A percentile compares a stretch with the other conserved stretches of the same genome.
These are phyloP conservation scores for Hypoxylon trugodes DNA, from an alignment of 495 filamentous ascomycete genomes.

Conservation along the genomic window DNA sequence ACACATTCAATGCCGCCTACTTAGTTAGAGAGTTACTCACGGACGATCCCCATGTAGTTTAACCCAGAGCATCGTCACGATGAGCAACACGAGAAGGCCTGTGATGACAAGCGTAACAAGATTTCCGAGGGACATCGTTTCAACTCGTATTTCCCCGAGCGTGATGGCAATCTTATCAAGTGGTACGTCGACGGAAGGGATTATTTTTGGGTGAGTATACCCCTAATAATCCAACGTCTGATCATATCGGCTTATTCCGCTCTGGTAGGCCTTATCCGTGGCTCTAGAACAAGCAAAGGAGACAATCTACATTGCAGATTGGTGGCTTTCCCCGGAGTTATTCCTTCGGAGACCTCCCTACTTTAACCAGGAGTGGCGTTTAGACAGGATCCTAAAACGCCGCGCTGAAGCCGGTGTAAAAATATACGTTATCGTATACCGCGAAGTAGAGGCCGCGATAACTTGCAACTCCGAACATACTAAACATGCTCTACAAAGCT, in stretches of 20 bases:
- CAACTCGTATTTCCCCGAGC: slow-evolving; percentile 83
- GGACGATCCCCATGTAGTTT: slow-evolving; percentile 51
- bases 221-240: neutral
- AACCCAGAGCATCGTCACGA: slow-evolving; percentile 95
- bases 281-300: slow-evolving; percentile 89
- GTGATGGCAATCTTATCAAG: slow-evolving; percentile 86
- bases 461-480: slow-evolving; percentile 95
- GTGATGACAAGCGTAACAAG: slow-evolving; percentile 77
- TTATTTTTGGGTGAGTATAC: slow-evolving; percentile 77
- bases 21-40: slow-evolving; percentile 9
- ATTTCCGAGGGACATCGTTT: slow-evolving; percentile 84
- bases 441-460: slow-evolving; percentile 82
- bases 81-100: slow-evolving; percentile 85
- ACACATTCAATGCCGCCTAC: neutral
- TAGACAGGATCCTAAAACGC: slow-evolving; percentile 87
- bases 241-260: slow-evolving; percentile 1
- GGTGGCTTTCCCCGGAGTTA: slow-evolving; percentile 95
- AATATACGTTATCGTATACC: slow-evolving; percentile 94
- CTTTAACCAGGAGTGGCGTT: slow-evolving; percentile 82
- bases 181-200: slow-evolving; percentile 96
- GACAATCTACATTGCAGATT: slow-evolving; percentile 94
- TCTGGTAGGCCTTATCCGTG: slow-evolving; percentile 72
- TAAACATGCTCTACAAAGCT: slow-evolving; percentile 81
- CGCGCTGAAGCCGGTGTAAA: slow-evolving; percentile 91
- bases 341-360: slow-evolving; percentile 87